Evolutionary conservation across 148 eudicot genomes (phyloP).

Genomic region (Vaccinium vitisidaea): DNA sequence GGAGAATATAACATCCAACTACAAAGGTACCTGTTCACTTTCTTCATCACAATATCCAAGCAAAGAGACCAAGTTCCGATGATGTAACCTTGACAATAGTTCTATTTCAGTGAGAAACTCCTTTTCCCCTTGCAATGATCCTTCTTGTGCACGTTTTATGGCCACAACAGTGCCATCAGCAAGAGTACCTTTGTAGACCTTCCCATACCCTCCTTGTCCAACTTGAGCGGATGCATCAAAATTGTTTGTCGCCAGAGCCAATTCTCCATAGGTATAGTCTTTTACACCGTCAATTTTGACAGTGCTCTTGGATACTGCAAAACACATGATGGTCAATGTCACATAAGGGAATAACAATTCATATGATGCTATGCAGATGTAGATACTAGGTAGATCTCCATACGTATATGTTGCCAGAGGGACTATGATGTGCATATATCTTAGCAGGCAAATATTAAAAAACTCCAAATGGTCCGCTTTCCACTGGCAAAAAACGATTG

Average conservation of each 20-base stretch:
- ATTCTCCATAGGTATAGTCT: constrained; percentile 61
- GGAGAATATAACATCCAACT: neutral
- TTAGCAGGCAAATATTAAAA: constrained; percentile 14
- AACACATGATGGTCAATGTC: neutral
- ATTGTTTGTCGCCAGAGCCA: constrained; percentile 60
- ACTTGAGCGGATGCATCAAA: constrained; percentile 60
- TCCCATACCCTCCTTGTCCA: constrained; percentile 96
- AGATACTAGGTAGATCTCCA: neutral
- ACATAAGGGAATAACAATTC: neutral
- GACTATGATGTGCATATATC: neutral
- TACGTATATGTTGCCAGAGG: neutral
- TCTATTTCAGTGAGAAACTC: constrained; percentile 90
- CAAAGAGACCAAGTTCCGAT: constrained; percentile 76
- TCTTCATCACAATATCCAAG: constrained; percentile 76
- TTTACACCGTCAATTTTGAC: constrained; percentile 77
- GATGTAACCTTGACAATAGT: constrained; percentile 83
- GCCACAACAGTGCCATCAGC: constrained; percentile 62
- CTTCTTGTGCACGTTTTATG: constrained; percentile 83
- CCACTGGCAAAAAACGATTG: neutral
- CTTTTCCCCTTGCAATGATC: constrained; percentile 81
- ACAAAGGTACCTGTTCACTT: constrained; percentile 64
- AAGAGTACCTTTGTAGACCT: constrained; percentile 70
- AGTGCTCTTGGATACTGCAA: constrained; percentile 64
- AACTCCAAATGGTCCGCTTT: constrained; percentile 3
- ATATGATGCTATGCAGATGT: neutral